Base-by-base conservation (phyloP, 768 basidiomycete genomes). In the Russula dissimulans region DNA sequence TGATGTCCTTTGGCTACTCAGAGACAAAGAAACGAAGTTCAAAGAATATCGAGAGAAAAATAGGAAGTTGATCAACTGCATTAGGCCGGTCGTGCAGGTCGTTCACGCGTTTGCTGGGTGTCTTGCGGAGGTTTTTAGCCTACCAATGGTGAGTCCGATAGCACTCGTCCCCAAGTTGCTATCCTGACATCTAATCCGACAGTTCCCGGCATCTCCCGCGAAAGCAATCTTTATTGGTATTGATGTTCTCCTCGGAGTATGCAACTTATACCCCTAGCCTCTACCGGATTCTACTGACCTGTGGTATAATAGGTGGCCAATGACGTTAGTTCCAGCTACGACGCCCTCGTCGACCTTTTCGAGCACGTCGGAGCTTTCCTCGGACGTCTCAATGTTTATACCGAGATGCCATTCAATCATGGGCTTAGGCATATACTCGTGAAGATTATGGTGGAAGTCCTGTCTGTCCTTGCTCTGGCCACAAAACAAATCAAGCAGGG, bases 341-440 rank as follows among this genome's bases (percentile, higher is more conserved):
- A 59, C 17, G 52, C 58, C 4, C 58, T 59, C 18, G 39, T 59
- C 31, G 52, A 59, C n/a, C 58, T 59, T 22, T 54, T 54, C 42
- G 53, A 54, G 12, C 34, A 31, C n/a, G n/a, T 42, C 3, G 42
- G 42, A 12, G 32, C 14, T 48, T 59, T 59, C 52, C 58, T 59
- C 31, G 26, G 15, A 3, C 58, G 58, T 31, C 58, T 59, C 15
- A n/a, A 5, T n/a, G 12, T 48, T 26, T 54, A 59, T 42, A 26
- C 32, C 8, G 31, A 42, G 45, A 32, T 54, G 11, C 45, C 45
- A 8, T 15, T 45, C 18, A 17, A 26, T 8, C 29, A 45, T 42
- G n/a, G 4, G 15, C 54, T 59, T 18, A 46, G 22, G 45, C 46
- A 59, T 22, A 54, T 54, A 17, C 39, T 41, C 26, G 58, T 54